phyloP scores from a whole-genome alignment of 1,139 yeast species.

The Saccharomyces hybrid region DNA sequence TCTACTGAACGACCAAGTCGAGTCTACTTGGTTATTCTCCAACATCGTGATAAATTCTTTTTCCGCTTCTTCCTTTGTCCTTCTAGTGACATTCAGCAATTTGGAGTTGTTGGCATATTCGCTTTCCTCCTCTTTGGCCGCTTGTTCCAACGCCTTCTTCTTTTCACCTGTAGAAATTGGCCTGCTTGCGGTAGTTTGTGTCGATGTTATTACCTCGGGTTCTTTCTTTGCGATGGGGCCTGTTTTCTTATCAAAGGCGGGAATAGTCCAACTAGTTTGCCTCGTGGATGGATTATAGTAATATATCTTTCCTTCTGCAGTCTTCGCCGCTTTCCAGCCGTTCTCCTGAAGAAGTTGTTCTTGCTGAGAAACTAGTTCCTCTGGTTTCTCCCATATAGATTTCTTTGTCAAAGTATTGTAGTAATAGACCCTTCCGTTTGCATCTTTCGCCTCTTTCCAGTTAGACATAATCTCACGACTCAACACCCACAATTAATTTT shows the following conservation, averaged over 20 bases:
- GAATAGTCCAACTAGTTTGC: slow-evolving; percentile 77
- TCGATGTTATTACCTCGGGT: slow-evolving; percentile 5
- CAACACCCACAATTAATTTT: not conserved
- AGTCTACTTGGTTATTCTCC: slow-evolving; percentile 48
- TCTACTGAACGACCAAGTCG: slow-evolving; percentile 68
- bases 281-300: slow-evolving; percentile 62
- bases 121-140: not conserved
- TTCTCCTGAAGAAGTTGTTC: slow-evolving; percentile 29
- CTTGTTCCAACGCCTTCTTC: not conserved
- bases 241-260: slow-evolving; percentile 37
- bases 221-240: slow-evolving; percentile 5
- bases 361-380: slow-evolving; percentile 24
- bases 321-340: slow-evolving; percentile 56
- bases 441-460: slow-evolving; percentile 65
- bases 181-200: slow-evolving; percentile 7
- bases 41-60: slow-evolving; percentile 47
- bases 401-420: slow-evolving; percentile 58
- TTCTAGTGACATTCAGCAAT: slow-evolving; percentile 13
- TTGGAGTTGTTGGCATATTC: slow-evolving; percentile 14
- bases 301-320: slow-evolving; percentile 66
- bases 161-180: not conserved
- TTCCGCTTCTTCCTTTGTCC: slow-evolving; percentile 36
- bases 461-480: slow-evolving; percentile 13
- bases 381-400: slow-evolving; percentile 81
- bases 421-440: slow-evolving; percentile 64